Conservation (phyloP, 768 basidiomycete genomes). For the Auricularia sp. region DNA sequence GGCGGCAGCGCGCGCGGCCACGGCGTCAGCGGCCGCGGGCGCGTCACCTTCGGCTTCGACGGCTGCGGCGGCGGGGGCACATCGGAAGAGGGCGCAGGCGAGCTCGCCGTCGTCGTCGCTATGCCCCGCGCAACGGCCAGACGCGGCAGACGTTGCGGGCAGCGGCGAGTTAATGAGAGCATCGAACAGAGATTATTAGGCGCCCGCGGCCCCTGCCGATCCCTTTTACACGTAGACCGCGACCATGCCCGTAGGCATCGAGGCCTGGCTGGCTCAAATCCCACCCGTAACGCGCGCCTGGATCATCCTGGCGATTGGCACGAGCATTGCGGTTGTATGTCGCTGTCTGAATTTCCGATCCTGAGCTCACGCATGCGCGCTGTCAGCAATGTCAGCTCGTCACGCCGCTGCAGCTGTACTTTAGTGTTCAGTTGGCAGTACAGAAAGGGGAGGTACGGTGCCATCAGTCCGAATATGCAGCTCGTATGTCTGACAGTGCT, state of each 20-base stretch:
- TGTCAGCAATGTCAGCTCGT: conserved; percentile 84
- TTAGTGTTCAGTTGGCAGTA: conserved; percentile 79
- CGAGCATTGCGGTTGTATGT: conserved; percentile 81
- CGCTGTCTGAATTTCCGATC: background rate
- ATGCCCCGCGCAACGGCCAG: too few relatives aligned
- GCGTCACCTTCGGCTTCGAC: background rate
- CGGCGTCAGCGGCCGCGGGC: background rate
- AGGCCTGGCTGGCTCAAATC: conserved; percentile 85
- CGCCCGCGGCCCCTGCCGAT: background rate
- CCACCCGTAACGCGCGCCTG: conserved; percentile 86
- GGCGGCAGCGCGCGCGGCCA: background rate
- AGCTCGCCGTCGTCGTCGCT: background rate
- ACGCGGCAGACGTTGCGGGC: too few relatives aligned
- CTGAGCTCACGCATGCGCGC: conserved; percentile 1
- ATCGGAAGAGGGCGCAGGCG: background rate
- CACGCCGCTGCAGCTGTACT: conserved; percentile 86
- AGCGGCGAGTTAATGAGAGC: too few relatives aligned
- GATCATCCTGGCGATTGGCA: conserved; percentile 69
- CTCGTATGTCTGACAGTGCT: conserved; percentile 9
- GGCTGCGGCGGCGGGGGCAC: background rate
- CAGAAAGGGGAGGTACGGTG: conserved; percentile 62
- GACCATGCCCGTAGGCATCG: conserved; percentile 39
- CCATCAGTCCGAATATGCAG: conserved; percentile 4
- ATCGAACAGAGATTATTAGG: too few relatives aligned
- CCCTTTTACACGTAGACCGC: background rate